Evolutionary conservation across 2,329 filamentous ascomycete species (phyloP), one percentile per base, ranked within the genome.

Genomic region (Niveomyces coronatus): DNA sequence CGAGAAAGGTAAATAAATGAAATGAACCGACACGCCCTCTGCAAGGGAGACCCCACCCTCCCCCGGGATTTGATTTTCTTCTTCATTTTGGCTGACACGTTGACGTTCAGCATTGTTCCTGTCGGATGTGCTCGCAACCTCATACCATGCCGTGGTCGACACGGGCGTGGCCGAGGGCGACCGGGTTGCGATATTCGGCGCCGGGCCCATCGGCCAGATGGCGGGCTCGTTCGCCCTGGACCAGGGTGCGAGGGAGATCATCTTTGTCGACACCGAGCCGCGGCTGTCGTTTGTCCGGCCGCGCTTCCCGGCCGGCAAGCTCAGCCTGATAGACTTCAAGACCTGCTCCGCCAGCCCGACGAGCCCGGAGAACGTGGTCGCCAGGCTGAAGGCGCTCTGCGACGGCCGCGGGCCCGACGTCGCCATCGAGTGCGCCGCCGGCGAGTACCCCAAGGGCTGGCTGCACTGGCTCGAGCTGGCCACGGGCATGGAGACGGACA

Each of bases 131-230:
- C 58, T 94, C 3, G 67, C 69, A 14, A 94, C 87, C 0, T 79
- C 79, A 9, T 94, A 85, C 71, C 80, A 94, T 53, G 77, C 74
- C 36, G 85, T 93, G 26, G 79, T 87, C 29, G 85, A 93, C 52
- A 93, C 85, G 0, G 81, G 76, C 2, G 81, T 94, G n/a, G 79
- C 84, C 45, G 67, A 80, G 23, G 76, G 73, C 10, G 85, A 93
- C 49, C 66, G 78, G 2, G 85, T 94, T 2, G 85, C 84, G 23
- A 77, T 93, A 43, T 94, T 85, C 44, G 86, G 85, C n/a, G 84
- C 80, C 0, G 86, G 86, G 0, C 87, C 85, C 0, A 84, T 94
- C 36, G 86, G 87, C 0, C 84, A 93, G 52, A 91, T 93, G 82
- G 74, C 71, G 3, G 82, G 79, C 1, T 67, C 85, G 37, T 93